Percentiles rank a stretch among this genome's conserved stretches.
Evolutionary conservation across 768 basidiomycete genomes (phyloP).

Genomic region (Coprinopsis marcescibilis): DNA sequence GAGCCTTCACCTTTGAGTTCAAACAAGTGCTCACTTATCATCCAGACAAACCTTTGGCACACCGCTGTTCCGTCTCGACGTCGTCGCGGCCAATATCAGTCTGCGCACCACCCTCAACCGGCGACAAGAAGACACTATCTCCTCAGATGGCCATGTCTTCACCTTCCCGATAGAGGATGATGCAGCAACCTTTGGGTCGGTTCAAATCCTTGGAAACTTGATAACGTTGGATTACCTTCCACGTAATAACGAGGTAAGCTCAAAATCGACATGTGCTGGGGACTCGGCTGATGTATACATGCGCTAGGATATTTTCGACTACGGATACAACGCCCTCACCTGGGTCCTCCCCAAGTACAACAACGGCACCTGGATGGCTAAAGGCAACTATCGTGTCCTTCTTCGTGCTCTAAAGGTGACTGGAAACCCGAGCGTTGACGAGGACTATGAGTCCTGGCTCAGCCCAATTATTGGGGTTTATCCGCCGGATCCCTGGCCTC

Average conservation of each 20-base stretch:
- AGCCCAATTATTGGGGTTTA: constrained; percentile 48
- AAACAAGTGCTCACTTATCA: neutral
- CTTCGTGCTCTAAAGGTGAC: constrained; percentile 38
- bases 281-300: neutral
- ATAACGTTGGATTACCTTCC: constrained; percentile 40
- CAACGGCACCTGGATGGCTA: constrained; percentile 37
- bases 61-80: constrained; percentile 38
- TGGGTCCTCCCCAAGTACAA: constrained; percentile 33
- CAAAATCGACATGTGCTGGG: neutral
- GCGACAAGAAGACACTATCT: constrained; percentile 14
- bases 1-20: neutral
- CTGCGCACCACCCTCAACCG: constrained; percentile 35
- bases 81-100: constrained; percentile 38
- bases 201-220: constrained; percentile 42
- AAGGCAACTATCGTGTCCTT: constrained; percentile 36
- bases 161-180: constrained; percentile 32
- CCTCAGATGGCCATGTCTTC: constrained; percentile 19
- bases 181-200: constrained; percentile 33
- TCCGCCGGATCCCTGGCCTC: constrained; percentile 21
- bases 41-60: constrained; percentile 38
- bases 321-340: constrained; percentile 25
- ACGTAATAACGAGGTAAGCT: constrained; percentile 38
- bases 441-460: constrained; percentile 42
- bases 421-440: constrained; percentile 34
- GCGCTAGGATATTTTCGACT: constrained; percentile 20